Conservation (phyloP, 1,284 basidiomycete species). For the Ceratobasidium sp. region DNA sequence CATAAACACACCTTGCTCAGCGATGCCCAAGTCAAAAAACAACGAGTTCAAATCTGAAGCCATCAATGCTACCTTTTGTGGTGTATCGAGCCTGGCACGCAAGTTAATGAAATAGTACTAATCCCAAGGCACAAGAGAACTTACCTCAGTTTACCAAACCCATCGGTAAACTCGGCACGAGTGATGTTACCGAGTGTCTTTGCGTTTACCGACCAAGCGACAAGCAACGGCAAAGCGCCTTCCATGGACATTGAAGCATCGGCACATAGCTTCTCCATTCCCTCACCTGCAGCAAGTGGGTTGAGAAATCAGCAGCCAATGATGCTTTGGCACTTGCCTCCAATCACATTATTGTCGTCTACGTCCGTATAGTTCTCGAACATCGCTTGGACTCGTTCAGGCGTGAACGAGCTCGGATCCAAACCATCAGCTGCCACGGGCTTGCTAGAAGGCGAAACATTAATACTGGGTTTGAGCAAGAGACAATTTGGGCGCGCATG, state of each 20-base stretch:
- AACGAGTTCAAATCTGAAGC: slow-evolving; percentile 70
- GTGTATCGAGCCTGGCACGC: slow-evolving; percentile 65
- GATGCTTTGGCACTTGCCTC: slow-evolving; percentile 13
- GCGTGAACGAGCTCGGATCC: slow-evolving; percentile 58
- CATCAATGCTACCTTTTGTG: slow-evolving; percentile 62
- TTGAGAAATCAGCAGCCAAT: not conserved
- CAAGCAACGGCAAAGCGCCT: slow-evolving; percentile 71
- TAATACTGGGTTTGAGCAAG: not conserved
- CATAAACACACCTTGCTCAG: slow-evolving; percentile 35
- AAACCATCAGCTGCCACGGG: slow-evolving; percentile 15
- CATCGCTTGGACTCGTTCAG: slow-evolving; percentile 63
- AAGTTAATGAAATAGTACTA: not conserved
- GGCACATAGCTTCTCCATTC: slow-evolving; percentile 70
- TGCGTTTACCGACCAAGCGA: slow-evolving; percentile 76
- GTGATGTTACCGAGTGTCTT: slow-evolving; percentile 75
- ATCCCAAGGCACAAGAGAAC: slow-evolving; percentile 1
- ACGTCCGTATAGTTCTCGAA: slow-evolving; percentile 72
- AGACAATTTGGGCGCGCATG: not conserved
- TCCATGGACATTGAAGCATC: slow-evolving; percentile 75
- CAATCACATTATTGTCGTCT: slow-evolving; percentile 57
- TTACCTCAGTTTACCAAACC: slow-evolving; percentile 67
- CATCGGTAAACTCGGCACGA: slow-evolving; percentile 72
- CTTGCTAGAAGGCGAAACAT: slow-evolving; percentile 19
- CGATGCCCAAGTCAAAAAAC: slow-evolving; percentile 56
- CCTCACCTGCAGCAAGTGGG: slow-evolving; percentile 69